Percentiles rank a stretch among this genome's conserved stretches.
Evolutionary conservation across 192 early-diverging fungal species (phyloP).

Genomic region (Tieghemiomyces parasiticus): DNA sequence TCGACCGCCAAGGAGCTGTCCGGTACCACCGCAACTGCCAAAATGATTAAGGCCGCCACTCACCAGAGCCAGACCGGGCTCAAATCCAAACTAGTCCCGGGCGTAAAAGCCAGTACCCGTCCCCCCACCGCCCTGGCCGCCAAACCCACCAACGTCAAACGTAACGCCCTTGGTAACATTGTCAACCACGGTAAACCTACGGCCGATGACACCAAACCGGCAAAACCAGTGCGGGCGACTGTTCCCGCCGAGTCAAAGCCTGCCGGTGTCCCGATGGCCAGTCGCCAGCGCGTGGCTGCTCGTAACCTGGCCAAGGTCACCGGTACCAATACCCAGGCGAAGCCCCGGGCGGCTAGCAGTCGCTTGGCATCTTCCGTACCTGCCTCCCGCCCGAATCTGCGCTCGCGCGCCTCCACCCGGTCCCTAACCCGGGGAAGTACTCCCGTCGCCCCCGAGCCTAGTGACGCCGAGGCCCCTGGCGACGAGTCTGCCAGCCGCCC

Average conservation of each 20-base stretch:
- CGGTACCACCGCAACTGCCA: neutral
- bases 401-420: too few relatives aligned
- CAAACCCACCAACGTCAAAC: neutral
- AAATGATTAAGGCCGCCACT: neutral
- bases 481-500: neutral
- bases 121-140: neutral
- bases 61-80: neutral
- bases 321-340: too few relatives aligned
- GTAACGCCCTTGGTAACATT: constrained; percentile 1
- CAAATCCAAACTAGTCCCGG: neutral
- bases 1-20: neutral
- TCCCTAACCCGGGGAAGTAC: too few relatives aligned
- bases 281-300: too few relatives aligned
- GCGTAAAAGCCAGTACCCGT: neutral
- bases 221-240: too few relatives aligned
- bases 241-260: too few relatives aligned
- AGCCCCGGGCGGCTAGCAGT: too few relatives aligned
- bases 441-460: neutral
- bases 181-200: neutral
- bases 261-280: too few relatives aligned
- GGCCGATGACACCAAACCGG: too few relatives aligned
- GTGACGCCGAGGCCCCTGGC: neutral
- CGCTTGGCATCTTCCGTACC: too few relatives aligned
- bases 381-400: too few relatives aligned
- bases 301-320: too few relatives aligned